Evolutionary conservation across 2,329 filamentous ascomycete genomes (phyloP), one percentile per base, ranked within the genome.

Genomic region (Aspergillus ochraceoroseus): DNA sequence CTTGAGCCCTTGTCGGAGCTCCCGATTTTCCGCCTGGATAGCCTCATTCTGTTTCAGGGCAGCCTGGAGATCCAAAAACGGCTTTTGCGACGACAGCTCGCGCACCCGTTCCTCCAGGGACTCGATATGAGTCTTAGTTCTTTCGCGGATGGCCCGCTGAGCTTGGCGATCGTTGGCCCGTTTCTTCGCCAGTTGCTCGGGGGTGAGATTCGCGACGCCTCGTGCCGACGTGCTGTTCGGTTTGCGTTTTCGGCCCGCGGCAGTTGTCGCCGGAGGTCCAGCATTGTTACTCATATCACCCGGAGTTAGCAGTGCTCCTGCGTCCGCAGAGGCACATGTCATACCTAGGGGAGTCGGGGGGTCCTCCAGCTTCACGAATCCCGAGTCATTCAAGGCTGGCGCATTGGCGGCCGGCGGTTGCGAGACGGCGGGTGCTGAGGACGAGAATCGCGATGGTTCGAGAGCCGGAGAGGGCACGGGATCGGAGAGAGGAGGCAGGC

Each of bases 131-230:
- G 80, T 77, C 66, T 83, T 87, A 18, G 86, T 92, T 40, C 87
- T 79, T 67, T 90, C 85, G 28, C 87, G 76, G 44, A 94, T 92
- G 26, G 85, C 86, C 33, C 87, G 77, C 62, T 94, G 87, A 19
- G 87, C 87, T 63, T 94, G 86, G 43, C 87, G 81, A 61, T 94
- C 87, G 76, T 95, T 95, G 57, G 87, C 86, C 49, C 89, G 77
- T 71, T 95, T 95, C 64, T 88, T 85, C 19, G 84, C 86, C 44
- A 95, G 77, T 66, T 95, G 89, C 47, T 89, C 85, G 4, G 87
- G 85, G 7, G 87, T 94, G 59, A 95, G 74, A 57, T 85, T 90
- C 49, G 87, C 87, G 41, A 94, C 88, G 49, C 85, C 88, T 52
- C 87, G 79, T 44, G 83, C 70, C 31, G 65, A 63, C 15, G 62